Conservation (phyloP, 2,329 filamentous ascomycete genomes). For the Talaromyces sp. region DNA sequence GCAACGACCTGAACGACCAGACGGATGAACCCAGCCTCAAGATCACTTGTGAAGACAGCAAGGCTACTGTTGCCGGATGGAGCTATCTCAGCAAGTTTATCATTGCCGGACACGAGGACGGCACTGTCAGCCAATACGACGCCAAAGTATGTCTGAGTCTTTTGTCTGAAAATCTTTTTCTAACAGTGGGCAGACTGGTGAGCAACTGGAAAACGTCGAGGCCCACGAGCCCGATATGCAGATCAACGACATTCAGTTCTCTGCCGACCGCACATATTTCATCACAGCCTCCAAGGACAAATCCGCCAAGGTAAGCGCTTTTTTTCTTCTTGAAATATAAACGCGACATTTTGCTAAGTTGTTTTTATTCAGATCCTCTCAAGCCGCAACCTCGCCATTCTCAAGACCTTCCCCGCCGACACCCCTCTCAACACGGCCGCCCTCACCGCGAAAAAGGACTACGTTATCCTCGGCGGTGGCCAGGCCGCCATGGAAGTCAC, state of each 20-base stretch:
- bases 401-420: slow-evolving; percentile 89
- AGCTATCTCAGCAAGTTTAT: slow-evolving; percentile 94
- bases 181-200: slow-evolving; percentile 57
- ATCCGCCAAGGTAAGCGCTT: slow-evolving; percentile 66
- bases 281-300: slow-evolving; percentile 99
- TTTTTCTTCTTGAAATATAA: too few species aligned
- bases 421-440: slow-evolving; percentile 94
- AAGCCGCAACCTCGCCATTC: slow-evolving; percentile 76
- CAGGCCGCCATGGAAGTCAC: slow-evolving; percentile 99
- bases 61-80: slow-evolving; percentile 96
- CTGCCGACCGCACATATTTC: slow-evolving; percentile 90
- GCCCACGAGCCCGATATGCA: slow-evolving; percentile 77
- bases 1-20: slow-evolving; percentile 64
- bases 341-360: too few species aligned
- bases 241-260: slow-evolving; percentile 95
- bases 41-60: slow-evolving; percentile 92
- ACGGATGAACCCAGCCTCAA: slow-evolving; percentile 73
- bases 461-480: slow-evolving; percentile 94
- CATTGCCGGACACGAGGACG: slow-evolving; percentile 95
- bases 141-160: slow-evolving; percentile 58
- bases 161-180: background rate
- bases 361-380: slow-evolving; percentile 77
- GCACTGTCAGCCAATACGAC: slow-evolving; percentile 85
- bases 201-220: slow-evolving; percentile 72
- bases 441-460: slow-evolving; percentile 94